Percentiles rank a stretch among this genome's conserved stretches.
Conservation (phyloP, 108 stramenopile genomes). For the Parietichytrium sp. region DNA sequence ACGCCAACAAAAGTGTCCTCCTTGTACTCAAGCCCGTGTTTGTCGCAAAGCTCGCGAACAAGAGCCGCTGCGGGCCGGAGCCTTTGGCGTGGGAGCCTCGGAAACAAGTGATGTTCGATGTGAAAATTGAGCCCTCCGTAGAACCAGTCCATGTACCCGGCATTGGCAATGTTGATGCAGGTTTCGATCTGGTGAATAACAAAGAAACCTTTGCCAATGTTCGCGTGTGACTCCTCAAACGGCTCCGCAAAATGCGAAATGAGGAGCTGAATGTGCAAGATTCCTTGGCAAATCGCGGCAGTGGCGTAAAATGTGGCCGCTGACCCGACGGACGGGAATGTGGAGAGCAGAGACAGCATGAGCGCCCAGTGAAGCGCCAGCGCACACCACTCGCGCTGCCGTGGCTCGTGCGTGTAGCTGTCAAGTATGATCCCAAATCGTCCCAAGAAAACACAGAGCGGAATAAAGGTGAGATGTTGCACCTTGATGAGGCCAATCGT, state of each 20-base stretch:
- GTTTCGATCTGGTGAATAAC: constrained; percentile 33
- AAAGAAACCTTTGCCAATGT: too few relatives aligned
- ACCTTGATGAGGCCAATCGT: neutral
- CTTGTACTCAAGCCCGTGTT: constrained; percentile 71
- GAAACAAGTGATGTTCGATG: neutral
- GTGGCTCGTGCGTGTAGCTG: constrained; percentile 44
- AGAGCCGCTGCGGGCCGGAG: constrained; percentile 61
- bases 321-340: constrained; percentile 39
- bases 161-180: neutral
- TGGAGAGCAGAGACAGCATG: neutral
- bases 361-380: constrained; percentile 44
- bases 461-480: neutral
- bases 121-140: neutral
- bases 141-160: constrained; percentile 50
- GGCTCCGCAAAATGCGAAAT: neutral
- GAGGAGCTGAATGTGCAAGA: constrained; percentile 40
- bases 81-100: neutral
- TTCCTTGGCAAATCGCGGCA: neutral
- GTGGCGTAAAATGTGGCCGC: neutral
- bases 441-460: constrained; percentile 77
- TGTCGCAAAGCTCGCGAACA: constrained; percentile 52
- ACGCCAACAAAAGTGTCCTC: constrained; percentile 64
- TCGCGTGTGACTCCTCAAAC: neutral
- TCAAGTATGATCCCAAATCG: constrained; percentile 52
- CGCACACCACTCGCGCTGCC: constrained; percentile 58